Evolutionary conservation across 768 basidiomycete species (phyloP).

Genomic region (Boletus tomentosulus): DNA sequence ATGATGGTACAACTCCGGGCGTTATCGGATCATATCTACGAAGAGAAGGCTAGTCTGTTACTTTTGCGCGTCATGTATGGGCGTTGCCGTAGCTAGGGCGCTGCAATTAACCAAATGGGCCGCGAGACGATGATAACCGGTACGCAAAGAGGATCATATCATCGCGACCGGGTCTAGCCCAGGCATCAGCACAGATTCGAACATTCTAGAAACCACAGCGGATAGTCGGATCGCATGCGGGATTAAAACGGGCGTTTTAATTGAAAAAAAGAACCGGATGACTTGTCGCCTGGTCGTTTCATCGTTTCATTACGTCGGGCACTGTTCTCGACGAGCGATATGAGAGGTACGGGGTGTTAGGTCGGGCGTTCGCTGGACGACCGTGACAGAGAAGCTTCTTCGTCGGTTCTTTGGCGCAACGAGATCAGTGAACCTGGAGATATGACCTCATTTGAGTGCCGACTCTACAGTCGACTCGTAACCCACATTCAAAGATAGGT

Average conservation of each 20-base stretch:
- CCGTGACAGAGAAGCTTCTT: background rate
- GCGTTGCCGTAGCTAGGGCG: constrained; percentile 13
- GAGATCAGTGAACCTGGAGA: background rate
- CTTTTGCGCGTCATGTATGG: background rate
- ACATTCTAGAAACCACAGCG: background rate
- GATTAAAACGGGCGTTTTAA: constrained; percentile 1
- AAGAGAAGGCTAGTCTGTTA: background rate
- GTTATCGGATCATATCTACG: constrained; percentile 11
- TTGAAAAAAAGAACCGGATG: background rate
- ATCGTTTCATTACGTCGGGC: constrained; percentile 13
- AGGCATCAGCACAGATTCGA: background rate
- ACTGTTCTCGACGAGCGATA: background rate
- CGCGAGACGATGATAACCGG: background rate
- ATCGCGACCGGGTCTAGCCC: background rate
- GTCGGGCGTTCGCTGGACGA: background rate
- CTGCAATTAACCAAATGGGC: background rate
- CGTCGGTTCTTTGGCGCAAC: background rate
- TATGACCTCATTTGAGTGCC: background rate
- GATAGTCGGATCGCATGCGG: background rate
- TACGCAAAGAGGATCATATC: background rate
- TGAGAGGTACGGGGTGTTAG: constrained; percentile 10
- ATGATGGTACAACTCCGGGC: background rate
- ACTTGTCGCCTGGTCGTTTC: background rate
- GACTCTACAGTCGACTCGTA: background rate
- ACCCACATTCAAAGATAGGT: background rate